phyloP scores from a whole-genome alignment of 805 yeast genomes.

The Kockiozyma suomiensis region DNA sequence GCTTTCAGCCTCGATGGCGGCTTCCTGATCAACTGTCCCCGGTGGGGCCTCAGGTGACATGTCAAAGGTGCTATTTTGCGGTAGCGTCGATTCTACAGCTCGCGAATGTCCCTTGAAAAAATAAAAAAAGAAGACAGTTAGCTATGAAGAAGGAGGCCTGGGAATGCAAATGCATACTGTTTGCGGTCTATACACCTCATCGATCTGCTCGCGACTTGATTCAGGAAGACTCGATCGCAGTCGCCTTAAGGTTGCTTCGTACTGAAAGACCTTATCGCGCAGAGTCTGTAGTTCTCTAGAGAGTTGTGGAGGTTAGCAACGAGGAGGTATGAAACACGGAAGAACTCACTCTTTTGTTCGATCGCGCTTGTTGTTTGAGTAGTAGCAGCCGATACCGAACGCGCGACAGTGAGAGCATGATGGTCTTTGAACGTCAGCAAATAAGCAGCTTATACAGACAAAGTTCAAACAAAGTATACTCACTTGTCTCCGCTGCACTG shows the following conservation, averaged over 20 bases:
- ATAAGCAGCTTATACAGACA: background rate
- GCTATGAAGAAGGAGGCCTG: background rate
- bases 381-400: slow-evolving; percentile 25
- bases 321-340: background rate
- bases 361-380: slow-evolving; percentile 25
- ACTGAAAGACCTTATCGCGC: slow-evolving; percentile 17
- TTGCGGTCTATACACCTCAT: background rate
- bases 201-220: background rate
- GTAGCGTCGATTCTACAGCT: background rate
- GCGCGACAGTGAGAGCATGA: slow-evolving; percentile 23
- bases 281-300: slow-evolving; percentile 19
- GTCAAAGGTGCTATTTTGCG: background rate
- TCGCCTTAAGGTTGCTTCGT: slow-evolving; percentile 7
- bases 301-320: background rate
- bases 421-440: slow-evolving; percentile 5
- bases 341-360: slow-evolving; percentile 21
- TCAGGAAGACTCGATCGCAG: slow-evolving; percentile 4
- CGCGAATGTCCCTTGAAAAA: slow-evolving; percentile 4
- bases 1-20: background rate
- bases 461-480: background rate
- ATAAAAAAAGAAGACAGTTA: background rate
- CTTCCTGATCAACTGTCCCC: background rate
- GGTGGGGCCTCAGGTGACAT: background rate
- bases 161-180: no score
- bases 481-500: slow-evolving; percentile 29